Base-by-base conservation (phyloP, 2,329 filamentous ascomycete genomes). In the Trichoderma sp. region DNA sequence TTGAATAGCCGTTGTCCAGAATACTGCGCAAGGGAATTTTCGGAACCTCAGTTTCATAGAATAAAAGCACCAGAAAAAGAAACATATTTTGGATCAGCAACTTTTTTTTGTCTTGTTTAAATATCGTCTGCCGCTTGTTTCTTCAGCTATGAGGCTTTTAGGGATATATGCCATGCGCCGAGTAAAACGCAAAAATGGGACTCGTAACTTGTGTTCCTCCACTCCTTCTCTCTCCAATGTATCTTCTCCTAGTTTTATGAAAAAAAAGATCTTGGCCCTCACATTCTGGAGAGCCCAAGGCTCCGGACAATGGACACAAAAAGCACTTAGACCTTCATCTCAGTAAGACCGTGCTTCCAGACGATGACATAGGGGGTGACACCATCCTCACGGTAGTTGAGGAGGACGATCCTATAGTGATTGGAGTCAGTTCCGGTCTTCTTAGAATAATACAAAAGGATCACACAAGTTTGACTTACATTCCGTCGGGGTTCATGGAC, bases 341-440 rank as follows among this genome's bases (percentile, higher is more conserved):
- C 91, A 78, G 85, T 87, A 75, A 98, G 85, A 80, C 95, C 96
- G 86, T 98, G 92, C 90, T 98, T 98, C 95, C 95, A 98, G 86
- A 97, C 85, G 76, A 90, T 92, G 79, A 97, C 87, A 82, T 88
- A 99, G 73, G 96, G 96, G 70, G 95, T 98, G 77, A 92, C 83
- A 83, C 96, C 96, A 79, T 98, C 96, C 83, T 97, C 95, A 79
- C 96, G 95, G 90, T 97, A 99, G 89, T 98, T 97, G 81, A 98
- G 92, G 77, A 98, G 93, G 76, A 95, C 87, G 78, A 97, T 87
- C 90, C 93, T 95, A 74, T 30, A 65, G 3, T 55, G 6, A 32
- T 69, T 70, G 73, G 39, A 75, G 73, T 72, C 15, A 69, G 66
- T 9, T 3, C 15, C 15, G 3, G 9, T 4, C 1, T 26, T 13